Evolutionary conservation across 805 yeast genomes (phyloP).

Genomic region (Pichia ethanolica): DNA sequence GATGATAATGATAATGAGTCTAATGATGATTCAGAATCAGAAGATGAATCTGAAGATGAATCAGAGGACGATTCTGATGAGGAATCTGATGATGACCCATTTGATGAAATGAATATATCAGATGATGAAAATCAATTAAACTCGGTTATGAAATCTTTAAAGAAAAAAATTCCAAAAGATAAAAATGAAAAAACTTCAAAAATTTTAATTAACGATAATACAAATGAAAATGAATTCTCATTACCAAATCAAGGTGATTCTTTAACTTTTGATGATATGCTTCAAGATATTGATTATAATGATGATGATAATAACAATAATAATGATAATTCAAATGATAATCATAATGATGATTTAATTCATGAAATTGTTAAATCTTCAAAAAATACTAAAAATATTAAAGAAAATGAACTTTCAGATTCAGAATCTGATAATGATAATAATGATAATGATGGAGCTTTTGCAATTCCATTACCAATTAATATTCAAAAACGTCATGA

Average conservation of each 20-base stretch:
- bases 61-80: background rate
- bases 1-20: conserved; percentile 12
- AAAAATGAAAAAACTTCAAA: conserved; percentile 32
- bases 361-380: conserved; percentile 37
- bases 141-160: conserved; percentile 37
- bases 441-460: conserved; percentile 27
- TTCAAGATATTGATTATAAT: conserved; percentile 47
- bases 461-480: conserved; percentile 77
- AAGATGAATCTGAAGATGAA: conserved; percentile 8
- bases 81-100: conserved; percentile 15
- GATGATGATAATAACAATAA: no score
- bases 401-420: conserved; percentile 14
- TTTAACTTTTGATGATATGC: conserved; percentile 66
- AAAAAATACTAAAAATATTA: background rate
- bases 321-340: conserved; percentile 16
- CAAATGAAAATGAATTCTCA: conserved; percentile 62
- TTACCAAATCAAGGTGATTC: conserved; percentile 55
- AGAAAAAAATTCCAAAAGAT: conserved; percentile 28
- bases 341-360: conserved; percentile 34
- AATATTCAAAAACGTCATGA: conserved; percentile 81
- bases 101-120: conserved; percentile 21
- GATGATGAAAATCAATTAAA: conserved; percentile 39
- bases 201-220: conserved; percentile 41
- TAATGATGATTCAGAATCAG: conserved; percentile 14
- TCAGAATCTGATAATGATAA: conserved; percentile 16